Conservation (phyloP, 139 green algal species). For the Micractinium sp. region DNA sequence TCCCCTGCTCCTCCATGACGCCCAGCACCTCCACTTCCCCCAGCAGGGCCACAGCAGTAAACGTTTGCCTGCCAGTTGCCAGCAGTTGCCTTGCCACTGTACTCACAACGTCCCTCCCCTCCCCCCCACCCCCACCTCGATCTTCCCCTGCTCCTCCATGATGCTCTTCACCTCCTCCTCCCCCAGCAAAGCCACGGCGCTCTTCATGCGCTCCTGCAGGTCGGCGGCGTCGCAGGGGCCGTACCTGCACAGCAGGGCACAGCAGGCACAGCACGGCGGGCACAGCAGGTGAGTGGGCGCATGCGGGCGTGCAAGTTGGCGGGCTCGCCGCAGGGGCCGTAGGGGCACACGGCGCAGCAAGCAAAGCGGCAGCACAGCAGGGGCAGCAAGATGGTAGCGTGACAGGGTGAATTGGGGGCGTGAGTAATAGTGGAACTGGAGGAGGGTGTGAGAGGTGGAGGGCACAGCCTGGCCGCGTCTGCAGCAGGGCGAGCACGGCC, state of each 20-base stretch:
- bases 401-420: no score
- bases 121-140: slow-evolving; percentile 69
- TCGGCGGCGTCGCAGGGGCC: slow-evolving; percentile 77
- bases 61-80: no score
- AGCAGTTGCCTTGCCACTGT: no score
- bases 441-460: no score
- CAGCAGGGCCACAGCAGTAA: no score
- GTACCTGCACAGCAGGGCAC: slow-evolving; percentile 51
- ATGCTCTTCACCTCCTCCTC: slow-evolving; percentile 67
- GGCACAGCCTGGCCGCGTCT: background rate
- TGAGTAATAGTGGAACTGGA: no score
- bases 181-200: slow-evolving; percentile 43
- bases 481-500: background rate
- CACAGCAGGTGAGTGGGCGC: no score
- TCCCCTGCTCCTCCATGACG: background rate
- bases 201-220: slow-evolving; percentile 77
- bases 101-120: no score
- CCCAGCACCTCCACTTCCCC: background rate
- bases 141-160: slow-evolving; percentile 76
- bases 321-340: no score
- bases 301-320: background rate
- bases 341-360: background rate
- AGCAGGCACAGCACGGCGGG: background rate
- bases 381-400: background rate
- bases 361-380: background rate